Conservation (phyloP, 169 alveolate genomes). For the Plasmodium inui region DNA sequence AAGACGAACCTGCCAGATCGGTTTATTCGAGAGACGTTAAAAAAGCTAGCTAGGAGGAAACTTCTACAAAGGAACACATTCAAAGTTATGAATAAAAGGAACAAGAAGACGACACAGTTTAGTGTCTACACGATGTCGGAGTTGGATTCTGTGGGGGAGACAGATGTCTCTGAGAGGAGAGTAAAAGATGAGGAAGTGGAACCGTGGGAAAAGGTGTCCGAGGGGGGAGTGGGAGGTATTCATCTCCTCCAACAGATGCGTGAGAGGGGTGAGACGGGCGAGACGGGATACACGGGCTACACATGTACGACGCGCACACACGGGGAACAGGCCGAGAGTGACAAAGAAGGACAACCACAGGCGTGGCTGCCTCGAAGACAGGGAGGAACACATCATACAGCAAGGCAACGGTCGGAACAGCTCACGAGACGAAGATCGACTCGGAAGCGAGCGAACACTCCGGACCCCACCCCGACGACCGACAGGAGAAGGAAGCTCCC, state of each 20-base stretch:
- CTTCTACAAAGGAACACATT: slow-evolving; percentile 37
- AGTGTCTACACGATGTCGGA: slow-evolving; percentile 21
- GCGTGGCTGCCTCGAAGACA: background rate
- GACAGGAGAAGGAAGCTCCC: slow-evolving; percentile 18
- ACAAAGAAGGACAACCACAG: background rate
- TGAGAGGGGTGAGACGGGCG: background rate
- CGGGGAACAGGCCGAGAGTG: background rate
- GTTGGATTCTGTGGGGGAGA: background rate
- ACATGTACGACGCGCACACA: background rate
- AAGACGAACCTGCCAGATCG: slow-evolving; percentile 24
- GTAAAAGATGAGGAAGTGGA: background rate
- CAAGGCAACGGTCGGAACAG: background rate
- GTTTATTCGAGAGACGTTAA: slow-evolving; percentile 35
- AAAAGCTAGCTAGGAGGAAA: slow-evolving; percentile 29
- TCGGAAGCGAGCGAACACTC: background rate
- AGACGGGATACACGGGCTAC: background rate
- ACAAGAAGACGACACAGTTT: slow-evolving; percentile 34
- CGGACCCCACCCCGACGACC: background rate
- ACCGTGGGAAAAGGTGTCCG: background rate
- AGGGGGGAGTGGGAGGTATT: background rate
- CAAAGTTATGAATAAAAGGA: slow-evolving; percentile 41
- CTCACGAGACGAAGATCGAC: background rate
- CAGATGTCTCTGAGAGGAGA: background rate
- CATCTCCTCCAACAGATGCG: background rate
- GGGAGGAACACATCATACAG: background rate